Conservation (phyloP, 2,329 filamentous ascomycete species). For the Apiospora aurea region DNA sequence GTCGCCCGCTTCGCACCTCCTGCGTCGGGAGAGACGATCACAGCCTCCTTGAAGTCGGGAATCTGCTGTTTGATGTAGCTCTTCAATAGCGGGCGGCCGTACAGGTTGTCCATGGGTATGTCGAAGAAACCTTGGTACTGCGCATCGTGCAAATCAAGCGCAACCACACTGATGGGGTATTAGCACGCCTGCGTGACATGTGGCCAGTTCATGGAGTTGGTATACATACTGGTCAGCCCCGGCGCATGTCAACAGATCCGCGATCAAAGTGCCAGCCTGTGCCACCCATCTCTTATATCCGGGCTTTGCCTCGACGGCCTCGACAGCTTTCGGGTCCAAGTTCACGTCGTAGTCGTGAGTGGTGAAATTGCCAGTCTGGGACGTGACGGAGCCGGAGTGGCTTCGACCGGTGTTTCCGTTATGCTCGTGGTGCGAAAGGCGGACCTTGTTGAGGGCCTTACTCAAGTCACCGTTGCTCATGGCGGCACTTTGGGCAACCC, state of each 20-base stretch:
- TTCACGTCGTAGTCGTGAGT: slow-evolving; percentile 59
- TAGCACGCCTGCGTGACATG: neutral
- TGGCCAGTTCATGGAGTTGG: slow-evolving; percentile 36
- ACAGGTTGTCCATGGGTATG: slow-evolving; percentile 97
- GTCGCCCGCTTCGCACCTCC: slow-evolving; percentile 96
- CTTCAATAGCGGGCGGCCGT: slow-evolving; percentile 78
- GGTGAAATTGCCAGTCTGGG: slow-evolving; percentile 58
- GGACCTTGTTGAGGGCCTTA: slow-evolving; percentile 73
- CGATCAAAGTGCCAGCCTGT: slow-evolving; percentile 92
- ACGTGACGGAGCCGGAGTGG: slow-evolving; percentile 49
- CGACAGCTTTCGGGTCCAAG: slow-evolving; percentile 49
- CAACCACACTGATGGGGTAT: slow-evolving; percentile 69
- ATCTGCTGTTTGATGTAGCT: slow-evolving; percentile 81
- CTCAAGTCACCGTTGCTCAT: slow-evolving; percentile 76
- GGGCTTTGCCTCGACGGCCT: slow-evolving; percentile 74
- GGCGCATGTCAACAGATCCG: slow-evolving; percentile 92
- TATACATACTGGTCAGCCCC: slow-evolving; percentile 84
- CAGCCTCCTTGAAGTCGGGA: slow-evolving; percentile 81
- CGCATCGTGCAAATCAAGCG: slow-evolving; percentile 94
- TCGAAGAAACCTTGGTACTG: slow-evolving; percentile 99
- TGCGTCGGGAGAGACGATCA: slow-evolving; percentile 95
- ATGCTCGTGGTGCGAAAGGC: slow-evolving; percentile 41
- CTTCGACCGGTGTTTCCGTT: slow-evolving; percentile 40
- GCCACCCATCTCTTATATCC: slow-evolving; percentile 99
- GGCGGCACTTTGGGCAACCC: slow-evolving; percentile 70